Evolutionary conservation across 2,329 filamentous ascomycete genomes (phyloP).

Genomic region (Aspergillus caelatus): DNA sequence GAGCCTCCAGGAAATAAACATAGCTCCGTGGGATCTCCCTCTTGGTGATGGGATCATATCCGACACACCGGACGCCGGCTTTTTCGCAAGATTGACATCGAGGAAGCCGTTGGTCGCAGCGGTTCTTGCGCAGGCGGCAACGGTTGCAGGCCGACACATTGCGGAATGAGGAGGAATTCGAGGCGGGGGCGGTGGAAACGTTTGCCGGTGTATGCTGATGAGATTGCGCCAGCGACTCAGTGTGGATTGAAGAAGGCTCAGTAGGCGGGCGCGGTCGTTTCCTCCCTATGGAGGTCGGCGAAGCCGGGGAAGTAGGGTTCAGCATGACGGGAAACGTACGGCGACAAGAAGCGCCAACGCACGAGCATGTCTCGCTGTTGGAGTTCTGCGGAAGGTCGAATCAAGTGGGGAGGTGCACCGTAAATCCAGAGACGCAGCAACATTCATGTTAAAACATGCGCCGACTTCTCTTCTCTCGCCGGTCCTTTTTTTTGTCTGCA

Average conservation of each 20-base stretch:
- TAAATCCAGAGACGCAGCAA: slow-evolving; percentile 26
- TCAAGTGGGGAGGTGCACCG: slow-evolving; percentile 16
- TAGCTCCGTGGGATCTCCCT: slow-evolving; percentile 91
- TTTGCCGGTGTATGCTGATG: slow-evolving; percentile 21
- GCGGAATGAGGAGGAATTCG: slow-evolving; percentile 61
- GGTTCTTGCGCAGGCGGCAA: slow-evolving; percentile 88
- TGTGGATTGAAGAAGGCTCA: slow-evolving; percentile 28
- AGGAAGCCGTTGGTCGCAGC: slow-evolving; percentile 90
- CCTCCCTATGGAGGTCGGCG: slow-evolving; percentile 37
- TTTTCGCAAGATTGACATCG: slow-evolving; percentile 92
- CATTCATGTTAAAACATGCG: slow-evolving; percentile 34
- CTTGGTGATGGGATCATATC: slow-evolving; percentile 96
- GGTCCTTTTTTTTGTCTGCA: slow-evolving; percentile 11
- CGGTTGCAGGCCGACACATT: slow-evolving; percentile 95
- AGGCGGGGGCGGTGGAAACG: slow-evolving; percentile 24
- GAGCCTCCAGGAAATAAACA: slow-evolving; percentile 90
- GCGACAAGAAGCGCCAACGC: slow-evolving; percentile 26
- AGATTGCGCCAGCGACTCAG: slow-evolving; percentile 22
- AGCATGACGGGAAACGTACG: slow-evolving; percentile 36
- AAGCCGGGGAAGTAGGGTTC: slow-evolving; percentile 33
- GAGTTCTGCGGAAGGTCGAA: slow-evolving; percentile 21
- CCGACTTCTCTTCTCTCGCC: slow-evolving; percentile 5
- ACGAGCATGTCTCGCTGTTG: slow-evolving; percentile 36
- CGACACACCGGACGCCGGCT: slow-evolving; percentile 86
- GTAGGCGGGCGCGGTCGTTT: slow-evolving; percentile 40